phyloP scores from a whole-genome alignment of 1,284 basidiomycete genomes.

The Tilletiaria anomala region DNA sequence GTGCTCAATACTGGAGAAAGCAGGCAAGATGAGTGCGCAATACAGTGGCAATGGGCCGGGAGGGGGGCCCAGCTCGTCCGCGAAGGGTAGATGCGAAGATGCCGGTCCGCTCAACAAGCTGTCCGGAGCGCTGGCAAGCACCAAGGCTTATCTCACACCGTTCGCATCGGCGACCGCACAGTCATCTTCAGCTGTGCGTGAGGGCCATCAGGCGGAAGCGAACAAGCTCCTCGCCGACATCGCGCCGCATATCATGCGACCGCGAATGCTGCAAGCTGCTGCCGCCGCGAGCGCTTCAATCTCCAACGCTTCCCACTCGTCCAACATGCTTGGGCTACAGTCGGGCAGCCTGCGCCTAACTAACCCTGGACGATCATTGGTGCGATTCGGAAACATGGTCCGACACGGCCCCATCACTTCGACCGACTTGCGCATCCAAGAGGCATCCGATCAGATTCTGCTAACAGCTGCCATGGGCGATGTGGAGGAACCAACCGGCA shows the following conservation, averaged over 20 bases:
- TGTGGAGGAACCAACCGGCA: slow-evolving; percentile 2
- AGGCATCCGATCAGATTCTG: slow-evolving; percentile 33
- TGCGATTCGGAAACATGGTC: slow-evolving; percentile 28
- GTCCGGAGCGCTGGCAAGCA: slow-evolving; percentile 18
- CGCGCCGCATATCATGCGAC: slow-evolving; percentile 37
- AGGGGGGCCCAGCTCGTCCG: too few relatives aligned
- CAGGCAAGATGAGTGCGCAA: too few relatives aligned
- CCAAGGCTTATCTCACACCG: slow-evolving; percentile 22
- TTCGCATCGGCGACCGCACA: slow-evolving; percentile 12
- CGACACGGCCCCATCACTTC: slow-evolving; percentile 27
- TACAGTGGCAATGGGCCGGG: too few relatives aligned
- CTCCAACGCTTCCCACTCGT: slow-evolving; percentile 8
- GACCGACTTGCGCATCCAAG: slow-evolving; percentile 26
- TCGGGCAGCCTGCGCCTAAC: slow-evolving; percentile 22
- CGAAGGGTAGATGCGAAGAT: too few relatives aligned
- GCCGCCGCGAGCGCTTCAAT: slow-evolving; percentile 11
- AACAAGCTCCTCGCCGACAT: slow-evolving; percentile 32
- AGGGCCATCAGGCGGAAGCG: slow-evolving; percentile 9
- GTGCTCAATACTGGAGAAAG: too few relatives aligned
- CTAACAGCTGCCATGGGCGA: neutral
- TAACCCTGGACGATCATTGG: slow-evolving; percentile 1
- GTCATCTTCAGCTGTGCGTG: neutral
- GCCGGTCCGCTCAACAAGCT: too few relatives aligned
- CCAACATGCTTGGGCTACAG: slow-evolving; percentile 7
- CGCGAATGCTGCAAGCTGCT: slow-evolving; percentile 28